phyloP scores from a whole-genome alignment of 176 grass and related monocot species.

The Oryza glumipatula region DNA sequence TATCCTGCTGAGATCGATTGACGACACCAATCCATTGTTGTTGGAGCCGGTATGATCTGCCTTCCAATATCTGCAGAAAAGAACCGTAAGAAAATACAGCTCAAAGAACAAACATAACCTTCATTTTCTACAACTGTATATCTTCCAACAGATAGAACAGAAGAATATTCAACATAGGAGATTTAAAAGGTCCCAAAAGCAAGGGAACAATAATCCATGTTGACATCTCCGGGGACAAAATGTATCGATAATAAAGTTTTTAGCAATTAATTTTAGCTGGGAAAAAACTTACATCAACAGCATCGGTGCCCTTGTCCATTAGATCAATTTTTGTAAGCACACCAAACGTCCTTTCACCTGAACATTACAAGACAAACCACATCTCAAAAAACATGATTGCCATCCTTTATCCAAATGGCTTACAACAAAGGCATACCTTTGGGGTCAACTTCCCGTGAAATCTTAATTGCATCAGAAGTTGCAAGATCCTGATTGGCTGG shows the following conservation, averaged over 20 bases:
- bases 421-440: conserved; percentile 69
- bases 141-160: not conserved
- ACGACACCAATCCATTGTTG: conserved; percentile 97
- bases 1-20: conserved; percentile 97
- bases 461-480: conserved; percentile 99
- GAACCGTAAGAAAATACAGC: not conserved
- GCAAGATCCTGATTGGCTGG: conserved; percentile 99
- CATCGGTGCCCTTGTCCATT: conserved; percentile 99
- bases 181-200: not conserved
- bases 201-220: not conserved
- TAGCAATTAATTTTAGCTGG: conserved; percentile 20
- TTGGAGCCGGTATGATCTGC: conserved; percentile 85
- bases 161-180: not conserved
- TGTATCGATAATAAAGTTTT: not conserved
- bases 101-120: not conserved
- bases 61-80: conserved; percentile 86
- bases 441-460: conserved; percentile 96
- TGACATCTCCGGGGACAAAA: conserved; percentile 11
- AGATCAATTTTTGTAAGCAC: conserved; percentile 99
- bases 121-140: not conserved
- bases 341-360: conserved; percentile 97
- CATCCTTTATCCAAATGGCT: not conserved
- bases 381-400: not conserved
- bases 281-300: conserved; percentile 88
- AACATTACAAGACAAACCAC: conserved; percentile 11